Base-by-base conservation (phyloP, 2,329 filamentous ascomycete species). In the Sporothrix phasma region DNA sequence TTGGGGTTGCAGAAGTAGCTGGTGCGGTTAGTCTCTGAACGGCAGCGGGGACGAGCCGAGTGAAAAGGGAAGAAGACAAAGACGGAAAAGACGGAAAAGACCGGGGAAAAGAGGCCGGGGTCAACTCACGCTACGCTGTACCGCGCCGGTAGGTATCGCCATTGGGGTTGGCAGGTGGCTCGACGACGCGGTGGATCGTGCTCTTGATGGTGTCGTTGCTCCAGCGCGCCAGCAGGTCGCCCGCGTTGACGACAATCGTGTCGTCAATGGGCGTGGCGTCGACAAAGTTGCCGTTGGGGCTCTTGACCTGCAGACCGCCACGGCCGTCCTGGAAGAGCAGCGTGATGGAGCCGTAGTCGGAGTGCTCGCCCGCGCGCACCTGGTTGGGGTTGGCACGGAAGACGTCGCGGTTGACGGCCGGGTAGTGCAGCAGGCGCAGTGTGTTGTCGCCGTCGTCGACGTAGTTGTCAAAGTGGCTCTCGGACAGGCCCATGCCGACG, bases 1-100 rank as follows among this genome's bases (percentile, higher is more conserved):
- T 95, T 92, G 8, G 91, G 90, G 69, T 95, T 93, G 79, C 91
- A 95, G 73, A 96, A 95, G 76, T 95, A 95, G 3, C 81, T 84
- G 53, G 15, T 15, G n/a, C 5, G 17, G 29, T 54, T 1, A 54
- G 49, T 37, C 17, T 29, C 2, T 47, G 45, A 13, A 4, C 2
- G 13, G 19, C 15, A n/a, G n/a, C 3, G 43, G 3, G 22, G 5
- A 15, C 4, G 51, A n/a, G n/a, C n/a, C n/a, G n/a, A n/a, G 56
- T 54, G 31, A 17, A 26, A 8, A n/a, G 26, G 10, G 26, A n/a
- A 11, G 13, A 31, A 24, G 2, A 26, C 6, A 34, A 10, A 10
- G 31, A 34, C 31, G 10, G 31, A 34, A 2, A 2, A 37, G 2
- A 37, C 2, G 5, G n/a, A 3, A 45, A 31, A 6, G 34, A 46